Evolutionary conservation across 1,284 basidiomycete species (phyloP).

Genomic region (Naganishia cerealis): DNA sequence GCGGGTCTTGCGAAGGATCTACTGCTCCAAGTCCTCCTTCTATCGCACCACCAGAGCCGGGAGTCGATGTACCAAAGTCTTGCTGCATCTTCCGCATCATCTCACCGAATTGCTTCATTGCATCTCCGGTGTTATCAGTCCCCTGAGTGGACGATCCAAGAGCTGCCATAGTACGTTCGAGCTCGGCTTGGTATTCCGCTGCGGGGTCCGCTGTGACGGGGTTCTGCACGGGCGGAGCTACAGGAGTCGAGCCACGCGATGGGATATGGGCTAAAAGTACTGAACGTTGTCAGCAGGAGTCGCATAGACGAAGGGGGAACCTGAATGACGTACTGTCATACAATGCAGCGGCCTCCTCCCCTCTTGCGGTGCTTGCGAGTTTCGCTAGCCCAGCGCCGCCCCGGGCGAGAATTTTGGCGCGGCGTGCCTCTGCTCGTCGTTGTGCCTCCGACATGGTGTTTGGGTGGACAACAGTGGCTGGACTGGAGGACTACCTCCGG

Average conservation of each 20-base stretch:
- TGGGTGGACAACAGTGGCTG: neutral
- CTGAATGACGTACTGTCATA: constrained; percentile 28
- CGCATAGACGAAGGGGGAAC: neutral
- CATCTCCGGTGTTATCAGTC: neutral
- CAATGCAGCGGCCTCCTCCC: constrained; percentile 17
- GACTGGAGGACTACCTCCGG: neutral
- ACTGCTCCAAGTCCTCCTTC: neutral
- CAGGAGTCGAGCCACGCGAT: neutral
- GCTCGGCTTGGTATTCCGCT: constrained; percentile 14
- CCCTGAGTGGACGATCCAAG: constrained; percentile 10
- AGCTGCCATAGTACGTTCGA: constrained; percentile 29
- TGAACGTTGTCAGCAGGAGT: neutral
- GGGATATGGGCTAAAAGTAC: neutral
- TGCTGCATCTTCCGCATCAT: constrained; percentile 19
- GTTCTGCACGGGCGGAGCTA: neutral
- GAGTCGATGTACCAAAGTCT: neutral
- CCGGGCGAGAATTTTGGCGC: constrained; percentile 54
- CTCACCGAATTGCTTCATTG: constrained; percentile 6
- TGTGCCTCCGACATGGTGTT: constrained; percentile 42
- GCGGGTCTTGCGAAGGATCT: constrained; percentile 18
- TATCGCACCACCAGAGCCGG: neutral
- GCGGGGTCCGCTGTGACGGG: constrained; percentile 5
- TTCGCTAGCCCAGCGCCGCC: constrained; percentile 51
- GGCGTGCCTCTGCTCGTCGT: constrained; percentile 51
- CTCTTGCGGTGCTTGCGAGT: constrained; percentile 41